Conservation (phyloP, 106 monocot species). For the Dendrobium catenatum region DNA sequence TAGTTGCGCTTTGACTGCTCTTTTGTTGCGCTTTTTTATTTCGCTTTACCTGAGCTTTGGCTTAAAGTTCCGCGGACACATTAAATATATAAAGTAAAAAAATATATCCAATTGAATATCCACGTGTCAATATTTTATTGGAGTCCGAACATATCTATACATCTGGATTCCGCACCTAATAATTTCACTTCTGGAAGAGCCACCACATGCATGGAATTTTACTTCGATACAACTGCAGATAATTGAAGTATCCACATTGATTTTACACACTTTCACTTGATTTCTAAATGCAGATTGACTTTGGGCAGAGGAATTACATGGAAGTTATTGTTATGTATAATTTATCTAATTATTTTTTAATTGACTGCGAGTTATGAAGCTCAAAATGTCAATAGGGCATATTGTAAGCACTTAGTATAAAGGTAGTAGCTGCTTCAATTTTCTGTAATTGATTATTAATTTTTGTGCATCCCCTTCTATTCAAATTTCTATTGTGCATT, state of each 20-base stretch:
- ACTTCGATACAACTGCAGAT: background rate
- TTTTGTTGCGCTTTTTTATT: too few species aligned
- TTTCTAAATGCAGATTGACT: background rate
- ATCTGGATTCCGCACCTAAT: too few species aligned
- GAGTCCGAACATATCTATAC: too few species aligned
- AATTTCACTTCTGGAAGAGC: background rate
- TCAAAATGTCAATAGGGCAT: background rate
- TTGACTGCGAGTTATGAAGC: background rate
- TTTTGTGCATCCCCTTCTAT: background rate
- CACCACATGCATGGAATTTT: background rate
- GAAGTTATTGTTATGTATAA: background rate
- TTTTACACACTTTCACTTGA: background rate
- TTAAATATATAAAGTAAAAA: too few species aligned
- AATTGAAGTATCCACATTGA: background rate
- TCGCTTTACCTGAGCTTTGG: too few species aligned
- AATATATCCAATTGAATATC: too few species aligned
- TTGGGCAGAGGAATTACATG: background rate
- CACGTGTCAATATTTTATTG: too few species aligned
- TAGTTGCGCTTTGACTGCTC: too few species aligned
- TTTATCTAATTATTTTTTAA: conserved; percentile 1
- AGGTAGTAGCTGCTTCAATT: conserved; percentile 5
- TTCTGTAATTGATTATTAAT: background rate
- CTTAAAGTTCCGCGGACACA: too few species aligned
- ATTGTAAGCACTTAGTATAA: background rate
- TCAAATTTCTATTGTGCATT: background rate